phyloP scores from a whole-genome alignment of 1,284 basidiomycete species.

The Golubevia pallescens region DNA sequence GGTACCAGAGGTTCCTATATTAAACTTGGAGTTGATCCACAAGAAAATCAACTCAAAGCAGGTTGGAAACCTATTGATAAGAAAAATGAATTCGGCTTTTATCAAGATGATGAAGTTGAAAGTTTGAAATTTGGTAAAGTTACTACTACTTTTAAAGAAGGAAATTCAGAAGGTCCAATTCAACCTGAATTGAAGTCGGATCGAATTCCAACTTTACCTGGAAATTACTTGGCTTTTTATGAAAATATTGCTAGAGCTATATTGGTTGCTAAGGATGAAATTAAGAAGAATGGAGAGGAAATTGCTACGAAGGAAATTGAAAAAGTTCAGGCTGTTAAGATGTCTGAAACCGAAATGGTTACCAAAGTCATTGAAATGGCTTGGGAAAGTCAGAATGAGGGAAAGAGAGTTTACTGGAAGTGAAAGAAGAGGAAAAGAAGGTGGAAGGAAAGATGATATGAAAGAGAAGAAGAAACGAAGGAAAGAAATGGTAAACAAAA shows the following conservation, averaged over 20 bases:
- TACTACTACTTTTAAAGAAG: conserved; percentile 27
- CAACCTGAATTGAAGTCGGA: conserved; percentile 39
- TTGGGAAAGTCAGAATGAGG: conserved; percentile 35
- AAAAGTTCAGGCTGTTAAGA: conserved; percentile 22
- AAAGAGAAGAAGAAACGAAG: too few species aligned
- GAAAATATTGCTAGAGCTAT: conserved; percentile 46
- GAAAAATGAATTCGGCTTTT: conserved; percentile 47
- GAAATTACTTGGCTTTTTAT: conserved; percentile 51
- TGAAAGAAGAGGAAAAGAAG: too few species aligned
- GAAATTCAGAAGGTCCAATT: conserved; percentile 25
- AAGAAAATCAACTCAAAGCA: conserved; percentile 56
- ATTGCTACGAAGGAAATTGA: conserved; percentile 17
- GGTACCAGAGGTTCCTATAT: conserved; percentile 50
- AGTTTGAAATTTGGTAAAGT: conserved; percentile 36
- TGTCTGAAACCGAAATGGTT: conserved; percentile 30
- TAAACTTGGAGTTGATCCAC: conserved; percentile 55
- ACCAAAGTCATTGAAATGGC: conserved; percentile 45
- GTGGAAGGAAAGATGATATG: too few species aligned
- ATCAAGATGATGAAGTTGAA: conserved; percentile 30
- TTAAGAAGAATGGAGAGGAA: conserved; percentile 12
- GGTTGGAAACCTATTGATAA: conserved; percentile 45
- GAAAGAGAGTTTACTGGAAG: conserved; percentile 21
- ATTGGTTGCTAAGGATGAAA: conserved; percentile 23
- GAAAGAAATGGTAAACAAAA: too few species aligned
- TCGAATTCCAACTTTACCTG: conserved; percentile 52